Evolutionary conservation across 2,329 filamentous ascomycete genomes (phyloP).

Genomic region (Penicillium rolfsii): DNA sequence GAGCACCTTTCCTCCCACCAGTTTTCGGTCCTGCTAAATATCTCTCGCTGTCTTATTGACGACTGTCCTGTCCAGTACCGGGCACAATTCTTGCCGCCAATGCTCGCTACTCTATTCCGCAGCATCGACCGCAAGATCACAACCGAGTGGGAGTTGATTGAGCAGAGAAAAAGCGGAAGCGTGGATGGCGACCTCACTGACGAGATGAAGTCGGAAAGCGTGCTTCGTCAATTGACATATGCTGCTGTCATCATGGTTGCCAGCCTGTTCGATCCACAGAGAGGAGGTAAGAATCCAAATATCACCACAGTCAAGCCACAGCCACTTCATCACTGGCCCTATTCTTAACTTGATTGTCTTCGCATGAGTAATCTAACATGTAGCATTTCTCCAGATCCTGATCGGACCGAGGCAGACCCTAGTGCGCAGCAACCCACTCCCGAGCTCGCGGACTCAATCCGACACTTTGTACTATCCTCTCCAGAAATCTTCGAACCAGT

Average conservation of each 20-base stretch:
- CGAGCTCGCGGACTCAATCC: slow-evolving; percentile 63
- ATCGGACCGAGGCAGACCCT: slow-evolving; percentile 39
- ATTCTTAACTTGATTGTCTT: neutral
- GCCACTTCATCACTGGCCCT: neutral
- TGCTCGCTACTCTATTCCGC: slow-evolving; percentile 78
- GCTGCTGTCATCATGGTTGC: slow-evolving; percentile 90
- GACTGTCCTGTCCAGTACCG: slow-evolving; percentile 82
- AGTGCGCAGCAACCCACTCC: slow-evolving; percentile 40
- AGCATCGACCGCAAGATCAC: slow-evolving; percentile 88
- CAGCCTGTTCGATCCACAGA: slow-evolving; percentile 77
- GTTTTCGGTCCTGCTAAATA: slow-evolving; percentile 86
- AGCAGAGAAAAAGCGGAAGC: slow-evolving; percentile 59
- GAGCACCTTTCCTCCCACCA: slow-evolving; percentile 87
- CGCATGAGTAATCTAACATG: neutral
- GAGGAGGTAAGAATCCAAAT: slow-evolving; percentile 57
- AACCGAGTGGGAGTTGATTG: slow-evolving; percentile 80
- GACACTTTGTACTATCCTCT: slow-evolving; percentile 79
- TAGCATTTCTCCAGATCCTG: slow-evolving; percentile 35
- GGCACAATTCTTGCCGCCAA: slow-evolving; percentile 78
- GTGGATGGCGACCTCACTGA: slow-evolving; percentile 81
- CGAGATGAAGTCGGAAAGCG: slow-evolving; percentile 98
- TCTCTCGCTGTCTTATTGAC: slow-evolving; percentile 86
- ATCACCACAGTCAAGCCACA: neutral
- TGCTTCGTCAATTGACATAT: slow-evolving; percentile 88
- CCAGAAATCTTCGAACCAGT: slow-evolving; percentile 82